phyloP scores from a whole-genome alignment of 2,329 filamentous ascomycete species.

The Colletotrichum viniferum region DNA sequence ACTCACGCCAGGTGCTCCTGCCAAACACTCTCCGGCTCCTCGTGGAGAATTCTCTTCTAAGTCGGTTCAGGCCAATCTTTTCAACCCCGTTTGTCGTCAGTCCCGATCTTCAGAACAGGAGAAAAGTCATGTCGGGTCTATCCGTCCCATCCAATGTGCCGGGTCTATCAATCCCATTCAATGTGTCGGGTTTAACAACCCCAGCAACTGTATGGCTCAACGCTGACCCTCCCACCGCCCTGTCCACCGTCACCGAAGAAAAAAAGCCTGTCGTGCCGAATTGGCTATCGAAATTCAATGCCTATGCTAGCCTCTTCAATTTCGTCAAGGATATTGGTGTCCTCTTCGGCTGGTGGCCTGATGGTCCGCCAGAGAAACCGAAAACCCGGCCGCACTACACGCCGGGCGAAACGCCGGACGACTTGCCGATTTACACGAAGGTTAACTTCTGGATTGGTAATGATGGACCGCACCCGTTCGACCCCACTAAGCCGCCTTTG shows the following conservation, averaged over 20 bases:
- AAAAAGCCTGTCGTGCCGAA: no score
- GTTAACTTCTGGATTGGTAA: neutral
- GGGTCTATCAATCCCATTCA: no score
- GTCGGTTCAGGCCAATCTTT: neutral
- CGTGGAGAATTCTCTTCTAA: neutral
- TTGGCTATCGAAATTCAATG: no score
- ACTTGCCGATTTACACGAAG: no score
- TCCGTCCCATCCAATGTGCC: neutral
- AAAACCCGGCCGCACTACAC: no score
- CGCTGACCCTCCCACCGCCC: no score
- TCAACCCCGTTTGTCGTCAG: neutral
- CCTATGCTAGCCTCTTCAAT: accelerated
- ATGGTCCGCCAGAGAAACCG: no score
- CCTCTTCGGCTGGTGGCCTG: no score
- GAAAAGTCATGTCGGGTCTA: neutral
- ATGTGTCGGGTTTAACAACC: neutral
- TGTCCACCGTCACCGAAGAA: no score
- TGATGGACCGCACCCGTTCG: neutral
- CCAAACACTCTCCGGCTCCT: neutral
- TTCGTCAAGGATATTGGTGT: no score
- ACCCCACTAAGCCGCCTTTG: neutral
- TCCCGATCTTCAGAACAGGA: neutral
- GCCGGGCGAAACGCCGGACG: no score
- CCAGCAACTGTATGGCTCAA: no score
- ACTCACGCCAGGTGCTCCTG: neutral